Evolutionary conservation across 371 early-diverging fungal species (phyloP).

Genomic region (Mucor irregularis): DNA sequence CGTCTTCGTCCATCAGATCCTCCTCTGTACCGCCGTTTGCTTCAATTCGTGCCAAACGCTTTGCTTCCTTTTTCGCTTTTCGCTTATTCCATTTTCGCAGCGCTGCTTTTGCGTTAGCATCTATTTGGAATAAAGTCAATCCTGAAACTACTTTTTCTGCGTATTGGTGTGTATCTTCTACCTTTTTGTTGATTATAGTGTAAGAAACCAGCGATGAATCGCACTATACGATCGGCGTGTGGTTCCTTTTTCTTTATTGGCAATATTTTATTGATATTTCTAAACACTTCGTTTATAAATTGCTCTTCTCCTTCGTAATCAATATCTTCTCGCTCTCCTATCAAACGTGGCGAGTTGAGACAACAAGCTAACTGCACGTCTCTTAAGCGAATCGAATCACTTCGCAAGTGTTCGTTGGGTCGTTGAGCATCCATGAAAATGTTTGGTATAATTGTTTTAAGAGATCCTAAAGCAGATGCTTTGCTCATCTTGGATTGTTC

Average conservation of each 20-base stretch:
- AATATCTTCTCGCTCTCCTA: constrained; percentile 42
- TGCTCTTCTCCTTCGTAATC: constrained; percentile 57
- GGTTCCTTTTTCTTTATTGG: constrained; percentile 72
- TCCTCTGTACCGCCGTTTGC: not conserved
- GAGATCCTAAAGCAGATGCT: constrained; percentile 27
- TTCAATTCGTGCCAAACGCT: not conserved
- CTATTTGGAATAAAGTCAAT: not conserved
- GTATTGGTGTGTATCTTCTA: too few species aligned
- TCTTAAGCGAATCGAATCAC: constrained; percentile 72
- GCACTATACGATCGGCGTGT: constrained; percentile 71
- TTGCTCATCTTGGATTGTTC: constrained; percentile 4
- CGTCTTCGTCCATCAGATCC: not conserved
- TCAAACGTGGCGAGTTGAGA: constrained; percentile 38
- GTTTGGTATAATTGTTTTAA: constrained; percentile 53
- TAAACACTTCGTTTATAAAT: constrained; percentile 69
- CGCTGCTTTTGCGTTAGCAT: not conserved
- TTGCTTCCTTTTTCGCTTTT: not conserved
- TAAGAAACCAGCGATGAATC: constrained; percentile 77
- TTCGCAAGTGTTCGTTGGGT: constrained; percentile 66
- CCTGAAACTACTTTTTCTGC: not conserved
- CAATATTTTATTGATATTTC: constrained; percentile 75
- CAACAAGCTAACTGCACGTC: constrained; percentile 72
- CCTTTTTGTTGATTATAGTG: constrained; percentile 70
- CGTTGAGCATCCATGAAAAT: constrained; percentile 82
- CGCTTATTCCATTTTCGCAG: not conserved